Evolutionary conservation across 495 filamentous ascomycete species (phyloP).

Genomic region (Aspergillus wentii): DNA sequence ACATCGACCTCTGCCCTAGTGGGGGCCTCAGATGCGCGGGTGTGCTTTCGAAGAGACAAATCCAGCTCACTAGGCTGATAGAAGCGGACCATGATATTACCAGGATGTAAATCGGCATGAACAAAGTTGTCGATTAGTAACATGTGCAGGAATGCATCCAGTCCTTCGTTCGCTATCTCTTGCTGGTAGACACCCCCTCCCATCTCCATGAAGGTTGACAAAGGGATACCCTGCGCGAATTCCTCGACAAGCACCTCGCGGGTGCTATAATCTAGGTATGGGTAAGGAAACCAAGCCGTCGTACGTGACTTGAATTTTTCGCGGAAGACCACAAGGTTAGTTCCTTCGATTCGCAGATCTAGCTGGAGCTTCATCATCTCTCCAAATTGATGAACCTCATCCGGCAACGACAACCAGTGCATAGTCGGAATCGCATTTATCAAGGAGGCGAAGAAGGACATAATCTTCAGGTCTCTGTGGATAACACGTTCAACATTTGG

Average conservation of each 20-base stretch:
- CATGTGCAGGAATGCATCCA: conserved; percentile 98
- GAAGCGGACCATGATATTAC: conserved; percentile 99
- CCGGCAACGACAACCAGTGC: conserved; percentile 94
- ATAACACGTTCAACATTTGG: conserved; percentile 87
- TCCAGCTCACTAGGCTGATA: conserved; percentile 75
- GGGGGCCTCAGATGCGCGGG: conserved; percentile 48
- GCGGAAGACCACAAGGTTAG: conserved; percentile 85
- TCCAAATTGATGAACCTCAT: conserved; percentile 90
- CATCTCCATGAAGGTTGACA: conserved; percentile 82
- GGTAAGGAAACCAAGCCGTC: conserved; percentile 94
- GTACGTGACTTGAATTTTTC: conserved; percentile 83
- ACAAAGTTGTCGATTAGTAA: conserved; percentile 96
- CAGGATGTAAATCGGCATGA: conserved; percentile 96
- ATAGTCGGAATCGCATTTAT: conserved; percentile 91
- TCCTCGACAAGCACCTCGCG: conserved; percentile 92
- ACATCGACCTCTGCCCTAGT: conserved; percentile 59
- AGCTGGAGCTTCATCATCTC: conserved; percentile 98
- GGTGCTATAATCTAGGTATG: conserved; percentile 86
- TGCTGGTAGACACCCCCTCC: conserved; percentile 90
- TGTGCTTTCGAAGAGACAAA: conserved; percentile 51
- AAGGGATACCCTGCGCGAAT: conserved; percentile 88
- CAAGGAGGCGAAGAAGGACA: conserved; percentile 83
- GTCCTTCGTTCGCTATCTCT: conserved; percentile 91
- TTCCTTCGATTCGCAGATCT: conserved; percentile 90
- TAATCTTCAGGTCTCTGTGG: conserved; percentile 83